A percentile compares a stretch with the other conserved stretches of the same genome.
These are phyloP conservation scores for Monosporascus cannonballus DNA, from an alignment of 2,329 filamentous ascomycete genomes.

Conservation along the genomic window DNA sequence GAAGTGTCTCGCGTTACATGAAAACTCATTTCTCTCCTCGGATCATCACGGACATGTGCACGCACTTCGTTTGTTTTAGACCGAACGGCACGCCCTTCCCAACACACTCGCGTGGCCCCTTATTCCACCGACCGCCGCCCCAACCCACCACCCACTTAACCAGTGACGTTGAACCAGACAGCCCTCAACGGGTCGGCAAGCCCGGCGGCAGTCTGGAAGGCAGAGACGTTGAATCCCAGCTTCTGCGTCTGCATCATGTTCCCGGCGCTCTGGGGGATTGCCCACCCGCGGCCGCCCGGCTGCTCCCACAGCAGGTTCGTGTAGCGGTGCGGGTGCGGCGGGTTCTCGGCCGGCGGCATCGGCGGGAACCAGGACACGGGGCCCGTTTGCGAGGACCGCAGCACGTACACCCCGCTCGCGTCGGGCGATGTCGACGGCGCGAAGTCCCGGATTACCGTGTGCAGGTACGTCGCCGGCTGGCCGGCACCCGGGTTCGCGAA, in stretches of 20 bases:
- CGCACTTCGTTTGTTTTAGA: too few species aligned
- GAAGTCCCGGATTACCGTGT: constrained; percentile 26
- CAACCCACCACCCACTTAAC: background rate
- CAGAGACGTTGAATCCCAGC: constrained; percentile 25
- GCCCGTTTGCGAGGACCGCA: constrained; percentile 15
- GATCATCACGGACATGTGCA: too few species aligned
- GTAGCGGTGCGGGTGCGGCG: constrained; percentile 31
- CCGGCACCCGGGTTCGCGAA: constrained; percentile 20
- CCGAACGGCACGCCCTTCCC: too few species aligned
- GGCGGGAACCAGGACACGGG: constrained; percentile 25
- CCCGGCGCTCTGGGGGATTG: constrained; percentile 23
- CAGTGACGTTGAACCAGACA: constrained; percentile 29
- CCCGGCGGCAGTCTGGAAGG: constrained; percentile 25
- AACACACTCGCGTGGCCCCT: too few species aligned
- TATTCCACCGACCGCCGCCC: background rate
- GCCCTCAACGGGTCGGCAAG: constrained; percentile 23
- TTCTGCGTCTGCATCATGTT: constrained; percentile 25
- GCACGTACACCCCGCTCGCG: constrained; percentile 13
- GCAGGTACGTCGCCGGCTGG: constrained; percentile 20
- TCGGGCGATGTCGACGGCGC: constrained; percentile 16
- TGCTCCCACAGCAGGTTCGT: constrained; percentile 32
- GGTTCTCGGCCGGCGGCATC: constrained; percentile 27
- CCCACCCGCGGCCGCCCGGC: constrained; percentile 21
- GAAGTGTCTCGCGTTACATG: too few species aligned
- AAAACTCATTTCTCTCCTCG: too few species aligned